Base-by-base conservation (phyloP, 208 protist species). In the Crithidia fasciculata region DNA sequence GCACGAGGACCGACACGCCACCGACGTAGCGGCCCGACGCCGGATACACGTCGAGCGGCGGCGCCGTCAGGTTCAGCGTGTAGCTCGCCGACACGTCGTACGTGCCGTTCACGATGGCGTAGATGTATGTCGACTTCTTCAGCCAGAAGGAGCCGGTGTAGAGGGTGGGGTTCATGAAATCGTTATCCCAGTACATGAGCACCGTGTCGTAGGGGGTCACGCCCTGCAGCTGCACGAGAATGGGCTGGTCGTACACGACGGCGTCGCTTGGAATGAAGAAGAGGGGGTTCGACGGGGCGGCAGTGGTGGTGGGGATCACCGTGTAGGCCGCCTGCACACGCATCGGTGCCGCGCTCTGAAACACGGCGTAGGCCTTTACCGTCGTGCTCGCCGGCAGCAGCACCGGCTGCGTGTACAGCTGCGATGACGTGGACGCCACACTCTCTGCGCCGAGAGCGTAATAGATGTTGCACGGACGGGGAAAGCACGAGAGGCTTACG, bases 91-190 rank as follows among this genome's bases (percentile, higher is more conserved):
- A 65, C 6, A 76, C 52, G 10, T 54, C n/a, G 43, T 74, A 54
- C 16, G 60, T 71, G 15, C 68, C 49, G 64, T 90, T 87, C 44
- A 91, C 72, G 2, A 91, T 77, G 37, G 85, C 89, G 2, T 80
- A 76, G 13, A 92, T 55, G 58, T 61, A 59, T 44, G 83, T 81
- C 19, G 80, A 85, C 36, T 62, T 66, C 41, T 68, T 69, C 36
- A 90, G 49, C 81, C 89, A 87, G 66, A 94, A 88, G 10, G 84
- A 74, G 39, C 77, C 85, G 9, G 44, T 77, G 76, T 90, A 89
- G 2, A 18, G 9, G 19, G 76, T 72, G 13, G 78, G 85, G 43
- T 72, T 56, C 44, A 69, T 64, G 36, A 80, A 45, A n/a, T 80
- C 76, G 60, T 75, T 54, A 69, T 84, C 74, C 59, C 60, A 65